Evolutionary conservation across 768 basidiomycete genomes (phyloP), one percentile per base, ranked within the genome.

Genomic region (Pulveroboletus ravenelii): DNA sequence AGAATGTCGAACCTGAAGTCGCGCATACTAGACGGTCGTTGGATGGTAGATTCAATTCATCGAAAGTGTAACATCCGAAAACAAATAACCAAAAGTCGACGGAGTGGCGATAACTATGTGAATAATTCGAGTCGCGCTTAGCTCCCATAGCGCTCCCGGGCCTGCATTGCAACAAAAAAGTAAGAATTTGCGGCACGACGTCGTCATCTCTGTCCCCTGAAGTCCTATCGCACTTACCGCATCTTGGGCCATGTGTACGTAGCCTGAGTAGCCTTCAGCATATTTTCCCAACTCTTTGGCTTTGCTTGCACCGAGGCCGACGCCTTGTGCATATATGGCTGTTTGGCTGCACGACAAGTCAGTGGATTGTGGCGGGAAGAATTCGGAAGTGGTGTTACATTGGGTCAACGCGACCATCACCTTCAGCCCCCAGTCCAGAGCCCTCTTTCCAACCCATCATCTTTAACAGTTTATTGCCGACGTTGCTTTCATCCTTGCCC

Each of bases 371-470:
- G 38, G 29, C 7, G n/a, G 15, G 25, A 41, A 6, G 36, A 29
- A 40, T 42, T 9, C 14, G 35, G 39, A 53, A 39, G 25, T 35
- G 43, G 42, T 1, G 75, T 43, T 67, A 87, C 84, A 97, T 83
- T 12, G 94, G 93, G 49, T 94, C 91, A 10, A 91, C 84, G 50
- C 93, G 71, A 39, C 94, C 94, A 46, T 90, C 88, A 5, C 88
- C 88, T 41, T 78, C 77, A 7, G 81, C 78, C 1, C 95, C 95
- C 36, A 98, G 70, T 1, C 95, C 94, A 14, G 79, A 83, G 6
- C 94, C 94, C 60, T 88, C 87, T 55, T 78, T 89, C 94, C 94
- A 98, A 1, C 95, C 96, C 94, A 98, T 97, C 82, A 95, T 94
- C 67, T 92, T 91, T 55, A 98, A 68, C 50, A 99, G 66, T 62